Evolutionary conservation across 192 early-diverging fungal genomes (phyloP), one percentile per base, ranked within the genome.

Genomic region (Rhizophagus clarus): DNA sequence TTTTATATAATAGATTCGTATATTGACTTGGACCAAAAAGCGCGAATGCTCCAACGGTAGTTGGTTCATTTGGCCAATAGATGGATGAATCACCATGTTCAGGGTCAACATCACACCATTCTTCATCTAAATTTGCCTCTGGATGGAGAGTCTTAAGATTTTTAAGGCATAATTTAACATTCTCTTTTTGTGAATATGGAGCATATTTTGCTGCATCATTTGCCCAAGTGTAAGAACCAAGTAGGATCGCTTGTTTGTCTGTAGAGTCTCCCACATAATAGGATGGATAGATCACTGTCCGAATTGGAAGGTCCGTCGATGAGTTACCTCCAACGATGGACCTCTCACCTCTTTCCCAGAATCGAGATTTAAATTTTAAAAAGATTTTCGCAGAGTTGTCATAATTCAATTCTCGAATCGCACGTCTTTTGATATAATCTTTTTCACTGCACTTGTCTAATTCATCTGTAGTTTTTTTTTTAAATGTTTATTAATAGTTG

Each of bases 1-100:
- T 70, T 26, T 63, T 37, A 34, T 69, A 49, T 64, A 84, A 75
- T 26, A 62, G 63, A 12, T 63, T 7, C 12, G 71, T 72, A 3
- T 71, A 69, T 72, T 84, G 83, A 0, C 66, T 82, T 15, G 71
- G 32, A 2, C 49, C 37, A n/a, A 74, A 74, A 11, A 40, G 3
- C 8, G 83, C 83, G 64, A 28, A 83, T 24, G 81, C 83, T 47
- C 83, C 83, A 11, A 47, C 64, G 15, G 73, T 37, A 20, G 80
- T 73, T 14, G 42, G 12, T 63, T 84, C 83, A 14, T 72, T 62
- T 7, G 60, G 29, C 83, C 83, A 84, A 42, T 70, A 84, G 14
- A 9, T n/a, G 5, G 77, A 40, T 82, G 80, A 17, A 76, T 75
- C 15, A 78, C 82, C 11, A 61, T 69, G 4, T 10, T 24, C 6